These are phyloP conservation scores for Candida dubliniensis DNA, from an alignment of 1,139 yeast species.

Conservation along the genomic window DNA sequence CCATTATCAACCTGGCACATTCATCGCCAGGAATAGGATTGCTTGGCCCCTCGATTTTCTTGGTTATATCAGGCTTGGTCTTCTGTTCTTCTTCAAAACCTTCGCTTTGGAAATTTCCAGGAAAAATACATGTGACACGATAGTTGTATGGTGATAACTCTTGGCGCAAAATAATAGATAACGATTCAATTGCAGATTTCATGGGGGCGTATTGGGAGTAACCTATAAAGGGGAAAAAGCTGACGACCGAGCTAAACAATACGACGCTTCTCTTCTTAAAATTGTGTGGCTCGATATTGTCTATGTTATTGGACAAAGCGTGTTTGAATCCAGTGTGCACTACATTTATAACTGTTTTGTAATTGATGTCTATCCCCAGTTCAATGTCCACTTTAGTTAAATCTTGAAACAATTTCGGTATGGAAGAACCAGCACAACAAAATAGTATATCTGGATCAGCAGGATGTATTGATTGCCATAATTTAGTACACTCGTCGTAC, in stretches of 20 bases:
- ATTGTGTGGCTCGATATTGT: constrained; percentile 8
- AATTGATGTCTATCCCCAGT: constrained; percentile 65
- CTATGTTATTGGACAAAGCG: constrained; percentile 18
- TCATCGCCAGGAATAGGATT: constrained; percentile 63
- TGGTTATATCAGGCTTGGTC: constrained; percentile 85
- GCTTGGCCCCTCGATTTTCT: constrained; percentile 81
- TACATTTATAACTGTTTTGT: constrained; percentile 69
- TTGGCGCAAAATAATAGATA: constrained; percentile 77
- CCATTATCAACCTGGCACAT: constrained; percentile 64
- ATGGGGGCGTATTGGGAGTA: constrained; percentile 88
- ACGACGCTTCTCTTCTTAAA: constrained; percentile 58
- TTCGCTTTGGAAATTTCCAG: constrained; percentile 89
- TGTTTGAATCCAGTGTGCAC: constrained; percentile 61
- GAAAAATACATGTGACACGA: constrained; percentile 63
- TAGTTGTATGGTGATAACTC: constrained; percentile 72
- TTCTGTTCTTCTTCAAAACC: constrained; percentile 80
- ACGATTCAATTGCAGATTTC: constrained; percentile 76
- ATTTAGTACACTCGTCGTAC: constrained; percentile 45
- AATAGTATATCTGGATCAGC: constrained; percentile 69
- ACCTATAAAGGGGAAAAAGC: constrained; percentile 87
- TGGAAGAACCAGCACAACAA: constrained; percentile 87
- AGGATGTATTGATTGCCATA: constrained; percentile 32
- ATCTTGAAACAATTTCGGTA: constrained; percentile 77
- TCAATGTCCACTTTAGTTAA: constrained; percentile 57
- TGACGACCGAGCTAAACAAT: constrained; percentile 77